Percentiles rank a stretch among this genome's conserved stretches.
Conservation (phyloP, 169 alveolate species). For the Cryptosporidium felis region DNA sequence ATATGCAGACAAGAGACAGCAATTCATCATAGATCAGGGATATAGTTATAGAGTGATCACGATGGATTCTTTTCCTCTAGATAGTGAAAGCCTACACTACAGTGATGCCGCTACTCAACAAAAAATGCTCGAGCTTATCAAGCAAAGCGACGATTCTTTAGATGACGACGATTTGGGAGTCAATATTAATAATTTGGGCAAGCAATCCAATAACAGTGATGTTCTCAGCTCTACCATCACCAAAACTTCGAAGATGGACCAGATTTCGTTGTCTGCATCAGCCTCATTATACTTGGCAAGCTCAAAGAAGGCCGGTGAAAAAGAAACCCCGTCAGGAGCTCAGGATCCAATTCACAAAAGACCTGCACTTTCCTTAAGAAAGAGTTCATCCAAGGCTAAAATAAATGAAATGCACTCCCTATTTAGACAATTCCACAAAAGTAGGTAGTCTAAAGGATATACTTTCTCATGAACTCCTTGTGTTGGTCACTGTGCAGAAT, state of each 20-base stretch:
- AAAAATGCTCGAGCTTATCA: conserved; percentile 31
- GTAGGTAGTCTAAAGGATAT: conserved; percentile 20
- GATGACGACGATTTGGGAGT: conserved; percentile 44
- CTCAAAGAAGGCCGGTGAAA: not conserved
- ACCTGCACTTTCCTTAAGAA: conserved; percentile 28
- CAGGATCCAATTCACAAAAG: not conserved
- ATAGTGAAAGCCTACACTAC: conserved; percentile 31
- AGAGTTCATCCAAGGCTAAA: conserved; percentile 12
- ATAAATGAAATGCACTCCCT: conserved; percentile 65
- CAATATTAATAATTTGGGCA: not conserved
- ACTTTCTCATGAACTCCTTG: conserved; percentile 39
- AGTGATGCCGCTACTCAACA: conserved; percentile 15
- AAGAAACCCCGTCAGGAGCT: not conserved
- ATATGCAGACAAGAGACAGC: conserved; percentile 95
- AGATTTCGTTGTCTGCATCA: not conserved
- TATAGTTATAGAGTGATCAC: conserved; percentile 70
- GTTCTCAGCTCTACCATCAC: conserved; percentile 49
- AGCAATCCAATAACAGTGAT: conserved; percentile 8
- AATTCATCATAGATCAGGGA: conserved; percentile 96
- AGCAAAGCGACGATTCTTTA: conserved; percentile 40
- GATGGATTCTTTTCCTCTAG: conserved; percentile 56
- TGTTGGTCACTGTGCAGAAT: conserved; percentile 39
- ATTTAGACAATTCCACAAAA: conserved; percentile 58
- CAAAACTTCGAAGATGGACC: conserved; percentile 10
- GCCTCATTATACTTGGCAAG: not conserved